Evolutionary conservation across 441 rosid species (phyloP).

Genomic region (Gossypium laxum): DNA sequence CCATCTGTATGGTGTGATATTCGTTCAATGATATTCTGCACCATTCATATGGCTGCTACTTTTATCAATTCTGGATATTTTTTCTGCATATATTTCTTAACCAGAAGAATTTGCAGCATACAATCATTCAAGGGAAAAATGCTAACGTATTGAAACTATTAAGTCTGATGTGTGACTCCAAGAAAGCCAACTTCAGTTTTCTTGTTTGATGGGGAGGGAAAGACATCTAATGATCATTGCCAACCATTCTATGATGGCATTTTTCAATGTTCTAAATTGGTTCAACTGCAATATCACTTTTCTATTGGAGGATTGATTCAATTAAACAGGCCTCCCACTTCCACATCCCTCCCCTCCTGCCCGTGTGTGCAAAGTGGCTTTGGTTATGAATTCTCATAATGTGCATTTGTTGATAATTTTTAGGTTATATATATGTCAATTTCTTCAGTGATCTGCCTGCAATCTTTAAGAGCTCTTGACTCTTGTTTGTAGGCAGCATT

Average conservation of each 20-base stretch:
- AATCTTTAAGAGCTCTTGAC: too few relatives aligned
- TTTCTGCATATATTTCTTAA: background rate
- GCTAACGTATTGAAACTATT: background rate
- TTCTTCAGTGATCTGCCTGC: background rate
- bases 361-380: background rate
- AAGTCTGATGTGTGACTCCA: too few relatives aligned
- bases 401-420: background rate
- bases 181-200: too few relatives aligned
- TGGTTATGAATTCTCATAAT: conserved; percentile 1
- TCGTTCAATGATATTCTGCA: background rate
- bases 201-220: conserved; percentile 2
- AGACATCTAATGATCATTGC: background rate
- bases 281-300: too few relatives aligned
- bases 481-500: conserved; percentile 92
- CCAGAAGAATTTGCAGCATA: background rate
- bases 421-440: background rate
- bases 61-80: background rate
- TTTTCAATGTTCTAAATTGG: too few relatives aligned
- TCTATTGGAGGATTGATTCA: background rate
- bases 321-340: background rate
- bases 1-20: background rate
- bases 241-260: too few relatives aligned
- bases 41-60: background rate
- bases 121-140: background rate
- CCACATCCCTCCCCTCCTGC: background rate